phyloP scores from a whole-genome alignment of 805 yeast genomes.

The Ogataea philodendri region DNA sequence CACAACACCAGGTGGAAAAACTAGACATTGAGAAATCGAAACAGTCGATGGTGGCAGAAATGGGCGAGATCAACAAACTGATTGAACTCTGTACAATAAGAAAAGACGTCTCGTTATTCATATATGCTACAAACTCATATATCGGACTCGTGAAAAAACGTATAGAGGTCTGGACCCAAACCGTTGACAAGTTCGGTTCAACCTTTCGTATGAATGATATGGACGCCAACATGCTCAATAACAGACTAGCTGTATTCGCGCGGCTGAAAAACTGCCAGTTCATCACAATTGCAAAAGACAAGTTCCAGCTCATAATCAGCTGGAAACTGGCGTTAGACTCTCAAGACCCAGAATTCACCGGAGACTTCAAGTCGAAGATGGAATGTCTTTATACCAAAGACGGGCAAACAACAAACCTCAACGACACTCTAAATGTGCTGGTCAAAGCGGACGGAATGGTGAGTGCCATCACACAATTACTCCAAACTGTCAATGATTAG shows the following conservation, averaged over 20 bases:
- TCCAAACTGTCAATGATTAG: slow-evolving; percentile 18
- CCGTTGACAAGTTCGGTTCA: slow-evolving; percentile 17
- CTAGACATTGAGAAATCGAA: slow-evolving; percentile 14
- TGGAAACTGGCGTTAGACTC: slow-evolving; percentile 17
- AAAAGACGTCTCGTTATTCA: slow-evolving; percentile 26
- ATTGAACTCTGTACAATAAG: slow-evolving; percentile 9
- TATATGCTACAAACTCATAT: slow-evolving; percentile 27
- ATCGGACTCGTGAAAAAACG: slow-evolving; percentile 21
- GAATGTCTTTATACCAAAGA: slow-evolving; percentile 8
- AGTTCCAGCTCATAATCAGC: slow-evolving; percentile 6
- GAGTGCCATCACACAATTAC: slow-evolving; percentile 16
- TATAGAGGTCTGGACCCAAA: slow-evolving; percentile 20
- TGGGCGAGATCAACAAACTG: slow-evolving; percentile 18
- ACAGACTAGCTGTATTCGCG: slow-evolving; percentile 4
- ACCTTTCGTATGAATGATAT: slow-evolving; percentile 19
- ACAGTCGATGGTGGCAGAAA: slow-evolving; percentile 14
- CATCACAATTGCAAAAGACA: slow-evolving; percentile 2
- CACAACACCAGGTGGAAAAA: slow-evolving; percentile 12
- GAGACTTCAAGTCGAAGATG: slow-evolving; percentile 21
- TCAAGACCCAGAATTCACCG: slow-evolving; percentile 14
- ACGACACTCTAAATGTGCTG: slow-evolving; percentile 19
- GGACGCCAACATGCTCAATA: neutral
- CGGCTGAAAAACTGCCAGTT: slow-evolving; percentile 8
- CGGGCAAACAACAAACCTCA: slow-evolving; percentile 11
- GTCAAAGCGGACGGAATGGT: slow-evolving; percentile 20